These are phyloP conservation scores for Epipyxis sp. DNA, from an alignment of 108 stramenopile species.

Conservation along the genomic window DNA sequence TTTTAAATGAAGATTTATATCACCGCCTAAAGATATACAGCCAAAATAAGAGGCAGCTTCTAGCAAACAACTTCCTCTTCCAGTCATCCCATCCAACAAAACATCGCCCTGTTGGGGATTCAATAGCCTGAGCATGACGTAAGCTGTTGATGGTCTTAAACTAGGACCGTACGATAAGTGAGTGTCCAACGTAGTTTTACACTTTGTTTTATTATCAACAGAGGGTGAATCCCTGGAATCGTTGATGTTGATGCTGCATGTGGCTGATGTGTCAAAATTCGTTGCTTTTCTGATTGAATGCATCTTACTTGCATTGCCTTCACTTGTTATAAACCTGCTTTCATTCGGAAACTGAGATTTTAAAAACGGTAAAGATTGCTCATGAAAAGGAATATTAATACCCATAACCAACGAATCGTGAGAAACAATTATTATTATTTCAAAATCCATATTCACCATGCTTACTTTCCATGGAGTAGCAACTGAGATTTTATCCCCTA, in stretches of 20 bases:
- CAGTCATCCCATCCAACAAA: neutral
- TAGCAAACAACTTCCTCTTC: neutral
- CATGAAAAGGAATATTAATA: neutral
- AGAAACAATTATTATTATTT: neutral
- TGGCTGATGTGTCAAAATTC: neutral
- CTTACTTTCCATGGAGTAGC: neutral
- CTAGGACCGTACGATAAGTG: neutral
- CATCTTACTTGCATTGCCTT: no score
- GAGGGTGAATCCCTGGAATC: no score
- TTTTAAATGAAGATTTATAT: neutral
- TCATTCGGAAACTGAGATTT: neutral
- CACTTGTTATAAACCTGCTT: neutral
- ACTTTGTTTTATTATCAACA: no score
- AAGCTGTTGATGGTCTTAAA: neutral
- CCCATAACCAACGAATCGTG: neutral
- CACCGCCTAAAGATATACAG: neutral
- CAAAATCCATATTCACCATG: neutral
- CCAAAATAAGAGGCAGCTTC: neutral
- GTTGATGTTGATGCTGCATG: no score
- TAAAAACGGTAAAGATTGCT: neutral
- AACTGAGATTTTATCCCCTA: neutral
- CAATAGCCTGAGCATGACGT: neutral
- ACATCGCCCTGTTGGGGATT: neutral
- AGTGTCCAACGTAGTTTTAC: no score
- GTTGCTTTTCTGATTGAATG: no score